Evolutionary conservation across 108 stramenopile species (phyloP), one percentile per base, ranked within the genome.

Genomic region (Epipyxis sp.): DNA sequence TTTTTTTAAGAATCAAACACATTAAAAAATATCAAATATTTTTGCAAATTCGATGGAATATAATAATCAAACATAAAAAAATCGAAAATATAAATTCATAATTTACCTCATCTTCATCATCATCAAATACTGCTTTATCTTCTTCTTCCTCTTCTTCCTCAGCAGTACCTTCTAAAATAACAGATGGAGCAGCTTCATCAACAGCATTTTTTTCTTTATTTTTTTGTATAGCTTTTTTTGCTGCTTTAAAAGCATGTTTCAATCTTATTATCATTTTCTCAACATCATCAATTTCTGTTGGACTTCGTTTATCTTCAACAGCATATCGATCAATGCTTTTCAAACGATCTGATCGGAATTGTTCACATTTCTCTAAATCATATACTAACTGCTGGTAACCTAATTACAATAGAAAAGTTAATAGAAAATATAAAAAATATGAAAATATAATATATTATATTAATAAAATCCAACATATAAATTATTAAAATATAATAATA

Each of bases 171-270:
- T 65, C 61, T 3, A 6, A 10, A 65, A 65, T 65, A 16, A 32
- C 34, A 10, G 35, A 32, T 29, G 61, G 61, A 65, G 10, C 13
- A 20, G 20, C 6, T 50, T 20, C 46, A 20, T 50, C 6, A 6
- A 13, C 20, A 29, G 61, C 27, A 25, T 32, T 16, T 6, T 65
- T 16, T 37, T 65, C 61, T 65, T 25, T 3, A 16, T 25, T 3
- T 32, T 65, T 65, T 3, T 3, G 30, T 32, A 32, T 42, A 39
- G 6, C 25, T 6, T 10, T 6, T 25, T 57, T 74, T 3, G 71
- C 71, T 29, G 34, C 6, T 32, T 74, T 74, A 42, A 43, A 74
- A 13, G 35, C 32, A 6, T 74, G 44, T 39, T 74, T 74, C 71
- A 74, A 39, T 57, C 50, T 27, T 25, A n/a, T 74, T 10, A 57